Conservation (phyloP, 1,284 basidiomycete genomes). For the Exobasidium rhododendri region DNA sequence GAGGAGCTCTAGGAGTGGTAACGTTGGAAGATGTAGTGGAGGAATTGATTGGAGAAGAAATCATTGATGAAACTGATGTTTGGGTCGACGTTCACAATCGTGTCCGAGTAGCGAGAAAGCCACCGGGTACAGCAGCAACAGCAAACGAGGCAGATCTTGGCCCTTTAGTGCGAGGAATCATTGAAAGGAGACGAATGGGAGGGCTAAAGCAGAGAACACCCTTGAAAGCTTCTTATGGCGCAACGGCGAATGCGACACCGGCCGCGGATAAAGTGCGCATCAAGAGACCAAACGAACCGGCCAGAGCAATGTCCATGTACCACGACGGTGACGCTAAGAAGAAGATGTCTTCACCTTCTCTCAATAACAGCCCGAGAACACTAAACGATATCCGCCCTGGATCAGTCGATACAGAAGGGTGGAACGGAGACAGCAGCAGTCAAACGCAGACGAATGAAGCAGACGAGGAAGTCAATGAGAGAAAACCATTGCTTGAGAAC, state of each 20-base stretch:
- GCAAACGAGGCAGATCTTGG: conserved; percentile 20
- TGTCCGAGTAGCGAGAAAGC: conserved; percentile 17
- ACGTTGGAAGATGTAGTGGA: conserved; percentile 60
- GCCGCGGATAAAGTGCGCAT: background rate
- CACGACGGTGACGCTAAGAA: background rate
- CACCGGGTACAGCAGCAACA: conserved; percentile 15
- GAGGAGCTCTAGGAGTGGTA: conserved; percentile 64
- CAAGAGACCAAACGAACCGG: background rate
- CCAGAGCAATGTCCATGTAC: background rate
- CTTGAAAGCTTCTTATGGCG: background rate
- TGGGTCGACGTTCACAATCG: conserved; percentile 42
- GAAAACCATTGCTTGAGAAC: too few relatives aligned
- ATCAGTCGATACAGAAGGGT: background rate
- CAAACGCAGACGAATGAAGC: too few relatives aligned
- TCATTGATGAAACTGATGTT: conserved; percentile 53
- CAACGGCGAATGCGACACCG: background rate
- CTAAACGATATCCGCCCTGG: background rate
- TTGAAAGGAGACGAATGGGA: conserved; percentile 36
- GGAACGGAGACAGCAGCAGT: too few relatives aligned
- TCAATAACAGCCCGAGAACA: background rate
- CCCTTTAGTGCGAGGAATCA: conserved; percentile 52
- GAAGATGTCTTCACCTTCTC: background rate
- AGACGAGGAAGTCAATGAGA: too few relatives aligned
- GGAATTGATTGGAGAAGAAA: conserved; percentile 61
- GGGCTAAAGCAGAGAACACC: conserved; percentile 9